Conservation (phyloP, 352 stramenopile species). For the Phytophthora sp. region DNA sequence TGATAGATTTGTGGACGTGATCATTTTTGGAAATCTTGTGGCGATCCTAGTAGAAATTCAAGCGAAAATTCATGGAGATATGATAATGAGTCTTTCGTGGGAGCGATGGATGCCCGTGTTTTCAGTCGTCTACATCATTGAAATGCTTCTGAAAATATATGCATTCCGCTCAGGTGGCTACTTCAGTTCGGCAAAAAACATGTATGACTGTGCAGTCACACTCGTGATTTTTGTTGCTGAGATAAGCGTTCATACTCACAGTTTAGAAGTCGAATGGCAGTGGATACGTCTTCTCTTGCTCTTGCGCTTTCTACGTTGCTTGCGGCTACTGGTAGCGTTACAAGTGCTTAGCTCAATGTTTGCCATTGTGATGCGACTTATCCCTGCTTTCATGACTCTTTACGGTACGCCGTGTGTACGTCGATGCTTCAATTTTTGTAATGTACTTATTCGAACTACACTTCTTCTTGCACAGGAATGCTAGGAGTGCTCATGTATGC, state of each 20-base stretch:
- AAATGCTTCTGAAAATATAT: conserved; percentile 87
- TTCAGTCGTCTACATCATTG: conserved; percentile 68
- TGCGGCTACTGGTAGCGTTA: conserved; percentile 56
- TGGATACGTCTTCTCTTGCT: conserved; percentile 67
- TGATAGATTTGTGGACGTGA: conserved; percentile 39
- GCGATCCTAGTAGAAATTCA: conserved; percentile 62
- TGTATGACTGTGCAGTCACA: conserved; percentile 86
- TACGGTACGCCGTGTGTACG: conserved; percentile 40
- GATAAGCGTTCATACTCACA: conserved; percentile 61
- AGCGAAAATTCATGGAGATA: conserved; percentile 41
- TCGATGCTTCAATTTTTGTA: no score
- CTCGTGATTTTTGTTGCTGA: conserved; percentile 60
- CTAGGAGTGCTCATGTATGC: conserved; percentile 66
- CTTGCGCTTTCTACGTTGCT: conserved; percentile 59
- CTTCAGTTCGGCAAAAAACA: conserved; percentile 68
- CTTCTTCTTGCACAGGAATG: conserved; percentile 37
- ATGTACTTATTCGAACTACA: background rate
- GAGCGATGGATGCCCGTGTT: conserved; percentile 74
- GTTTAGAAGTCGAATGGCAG: conserved; percentile 41
- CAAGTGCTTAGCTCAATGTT: conserved; percentile 61
- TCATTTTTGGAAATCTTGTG: conserved; percentile 52
- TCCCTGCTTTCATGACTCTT: conserved; percentile 61
- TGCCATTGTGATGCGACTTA: conserved; percentile 50
- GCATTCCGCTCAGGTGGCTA: conserved; percentile 61
- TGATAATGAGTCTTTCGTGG: conserved; percentile 34